Evolutionary conservation across 1,284 basidiomycete species (phyloP).

Genomic region (Austroboletus niveus): DNA sequence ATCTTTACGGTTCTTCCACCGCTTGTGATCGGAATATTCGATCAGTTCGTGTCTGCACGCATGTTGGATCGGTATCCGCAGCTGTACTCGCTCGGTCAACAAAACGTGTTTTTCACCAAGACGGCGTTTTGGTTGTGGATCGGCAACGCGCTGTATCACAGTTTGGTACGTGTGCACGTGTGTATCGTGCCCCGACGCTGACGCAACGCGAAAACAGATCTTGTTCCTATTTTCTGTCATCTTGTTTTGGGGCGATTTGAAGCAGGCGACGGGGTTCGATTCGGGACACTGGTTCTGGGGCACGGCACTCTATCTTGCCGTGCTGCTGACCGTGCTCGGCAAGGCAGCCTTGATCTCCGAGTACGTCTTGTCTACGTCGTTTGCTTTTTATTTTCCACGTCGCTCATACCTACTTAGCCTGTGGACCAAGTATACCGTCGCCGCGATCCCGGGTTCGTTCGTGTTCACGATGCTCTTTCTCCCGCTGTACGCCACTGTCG

Average conservation of each 20-base stretch:
- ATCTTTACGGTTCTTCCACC: conserved; percentile 94
- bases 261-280: conserved; percentile 77
- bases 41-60: conserved; percentile 96
- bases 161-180: conserved; percentile 59
- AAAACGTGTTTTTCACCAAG: conserved; percentile 89
- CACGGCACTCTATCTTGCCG: conserved; percentile 89
- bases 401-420: conserved; percentile 49
- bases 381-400: not conserved
- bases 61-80: conserved; percentile 98
- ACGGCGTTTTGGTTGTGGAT: conserved; percentile 96
- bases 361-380: conserved; percentile 46
- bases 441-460: conserved; percentile 96
- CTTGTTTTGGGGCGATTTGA: conserved; percentile 90
- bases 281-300: conserved; percentile 99
- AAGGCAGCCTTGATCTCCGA: conserved; percentile 98
- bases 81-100: conserved; percentile 89
- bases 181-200: not conserved
- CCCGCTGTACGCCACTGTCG: conserved; percentile 86
- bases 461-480: conserved; percentile 92
- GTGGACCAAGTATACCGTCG: conserved; percentile 99
- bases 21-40: conserved; percentile 95
- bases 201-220: conserved; percentile 45
- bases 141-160: conserved; percentile 91
- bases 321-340: conserved; percentile 92
- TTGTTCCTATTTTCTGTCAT: conserved; percentile 87